These are phyloP conservation scores for Hanseniaspora mollemarum DNA, from an alignment of 805 yeast genomes.

Conservation along the genomic window DNA sequence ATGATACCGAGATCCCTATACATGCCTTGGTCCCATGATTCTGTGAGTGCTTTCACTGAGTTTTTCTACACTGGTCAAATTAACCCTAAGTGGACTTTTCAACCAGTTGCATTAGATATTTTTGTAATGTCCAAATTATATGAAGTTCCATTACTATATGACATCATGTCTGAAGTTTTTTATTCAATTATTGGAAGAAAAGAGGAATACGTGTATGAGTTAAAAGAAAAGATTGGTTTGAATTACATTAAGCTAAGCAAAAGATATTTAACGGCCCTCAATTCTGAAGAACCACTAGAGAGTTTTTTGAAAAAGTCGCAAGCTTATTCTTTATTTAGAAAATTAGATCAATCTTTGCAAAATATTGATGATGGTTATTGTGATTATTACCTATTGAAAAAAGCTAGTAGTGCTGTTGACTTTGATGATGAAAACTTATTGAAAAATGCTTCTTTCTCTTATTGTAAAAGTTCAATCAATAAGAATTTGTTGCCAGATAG, in stretches of 20 bases:
- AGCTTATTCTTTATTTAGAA: constrained; percentile 33
- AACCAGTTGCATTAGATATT: constrained; percentile 57
- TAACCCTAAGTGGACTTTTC: constrained; percentile 60
- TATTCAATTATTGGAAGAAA: constrained; percentile 60
- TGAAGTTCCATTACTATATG: constrained; percentile 59
- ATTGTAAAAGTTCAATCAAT: neutral
- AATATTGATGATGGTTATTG: constrained; percentile 56
- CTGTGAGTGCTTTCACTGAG: constrained; percentile 57
- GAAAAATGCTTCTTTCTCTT: neutral
- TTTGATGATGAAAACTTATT: constrained; percentile 1
- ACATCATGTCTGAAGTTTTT: constrained; percentile 54
- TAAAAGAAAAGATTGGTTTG: constrained; percentile 23
- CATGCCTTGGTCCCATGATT: constrained; percentile 51
- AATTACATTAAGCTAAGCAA: constrained; percentile 23
- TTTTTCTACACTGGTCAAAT: constrained; percentile 71
- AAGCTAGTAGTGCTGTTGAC: constrained; percentile 32
- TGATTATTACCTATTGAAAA: constrained; percentile 44
- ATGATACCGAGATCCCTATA: constrained; percentile 57
- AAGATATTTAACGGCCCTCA: constrained; percentile 17
- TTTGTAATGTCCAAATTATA: constrained; percentile 52
- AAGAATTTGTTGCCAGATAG: neutral
- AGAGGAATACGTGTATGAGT: constrained; percentile 37
- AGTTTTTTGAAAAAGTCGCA: constrained; percentile 24
- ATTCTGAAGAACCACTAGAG: constrained; percentile 23
- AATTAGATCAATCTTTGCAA: constrained; percentile 44